Evolutionary conservation across 2,329 filamentous ascomycete genomes (phyloP), one percentile per base, ranked within the genome.

Genomic region (Fusarium decemcellulare): DNA sequence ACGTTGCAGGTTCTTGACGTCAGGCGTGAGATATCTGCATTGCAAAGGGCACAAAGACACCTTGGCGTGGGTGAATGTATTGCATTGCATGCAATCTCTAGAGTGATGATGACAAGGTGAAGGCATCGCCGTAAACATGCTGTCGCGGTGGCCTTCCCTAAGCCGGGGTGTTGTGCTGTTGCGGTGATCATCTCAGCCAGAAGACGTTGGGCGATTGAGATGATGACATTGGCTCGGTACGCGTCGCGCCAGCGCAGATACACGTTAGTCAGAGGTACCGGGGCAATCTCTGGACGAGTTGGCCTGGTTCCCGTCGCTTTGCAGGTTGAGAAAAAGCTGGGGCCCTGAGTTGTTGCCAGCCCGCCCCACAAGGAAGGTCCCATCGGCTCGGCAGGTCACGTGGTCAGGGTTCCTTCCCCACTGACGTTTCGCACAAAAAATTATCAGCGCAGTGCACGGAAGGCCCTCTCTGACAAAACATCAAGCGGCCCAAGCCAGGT

Each of bases 401-500:
- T 81, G 79, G 72, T 76, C 72, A 79, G 76, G 78, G 78, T 73
- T 79, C 73, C 77, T 40, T 43, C 72, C 65, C 39, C 43, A 62
- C 65, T 59, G 63, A 65, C 57, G 70, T 72, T 68, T 74, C 72
- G 73, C 79, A 81, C 77, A 80, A 81, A 81, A 81, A 79, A 75
- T 76, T 78, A 75, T 77, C 74, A 68, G 69, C 59, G 34, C 63
- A 68, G 59, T 67, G 63, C 74, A 75, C 59, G 63, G 65, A 70
- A 68, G 71, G 73, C 74, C 61, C 65, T 79, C 74, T 72, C 75
- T 72, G 76, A 77, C 72, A 78, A 75, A 79, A 79, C 79, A 81
- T 76, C 76, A 81, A 81, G 79, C 79, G 79, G 79, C 77, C 75
- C 73, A 73, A 79, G 76, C 75, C 76, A 81, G 80, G 80, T 81